phyloP scores from a whole-genome alignment of 2,329 filamentous ascomycete species.

The Aspergillus phoenicis region DNA sequence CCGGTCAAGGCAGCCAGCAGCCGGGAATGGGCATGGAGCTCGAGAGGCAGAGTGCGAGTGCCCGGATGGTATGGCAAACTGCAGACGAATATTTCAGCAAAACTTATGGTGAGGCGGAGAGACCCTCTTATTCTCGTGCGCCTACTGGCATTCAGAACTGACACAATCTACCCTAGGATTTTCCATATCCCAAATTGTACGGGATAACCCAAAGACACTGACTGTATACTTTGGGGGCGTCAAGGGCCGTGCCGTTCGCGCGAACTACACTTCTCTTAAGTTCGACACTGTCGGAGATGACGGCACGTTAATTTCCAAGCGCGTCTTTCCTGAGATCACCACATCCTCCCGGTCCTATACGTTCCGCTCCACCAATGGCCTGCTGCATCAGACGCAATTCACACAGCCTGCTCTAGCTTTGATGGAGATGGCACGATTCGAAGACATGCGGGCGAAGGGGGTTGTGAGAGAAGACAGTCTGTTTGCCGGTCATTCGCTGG shows the following conservation, averaged over 20 bases:
- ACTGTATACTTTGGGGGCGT: conserved; percentile 95
- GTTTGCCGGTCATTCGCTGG: conserved; percentile 93
- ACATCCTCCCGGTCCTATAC: conserved; percentile 91
- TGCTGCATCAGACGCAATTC: conserved; percentile 93
- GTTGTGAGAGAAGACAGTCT: conserved; percentile 89
- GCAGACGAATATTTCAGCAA: conserved; percentile 95
- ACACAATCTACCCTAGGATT: conserved; percentile 50
- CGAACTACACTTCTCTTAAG: conserved; percentile 96
- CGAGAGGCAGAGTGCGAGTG: conserved; percentile 86
- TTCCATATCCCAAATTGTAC: conserved; percentile 93
- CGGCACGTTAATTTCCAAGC: conserved; percentile 64
- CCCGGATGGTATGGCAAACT: conserved; percentile 92
- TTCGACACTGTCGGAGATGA: conserved; percentile 60
- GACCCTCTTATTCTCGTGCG: not conserved
- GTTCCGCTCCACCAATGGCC: conserved; percentile 85
- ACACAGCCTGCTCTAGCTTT: conserved; percentile 92
- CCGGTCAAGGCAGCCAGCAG: conserved; percentile 93
- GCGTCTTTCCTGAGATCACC: conserved; percentile 94
- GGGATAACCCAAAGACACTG: conserved; percentile 96
- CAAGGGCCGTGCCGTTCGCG: conserved; percentile 88
- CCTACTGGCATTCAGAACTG: not conserved
- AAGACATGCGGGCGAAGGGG: conserved; percentile 94
- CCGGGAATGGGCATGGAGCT: conserved; percentile 99
- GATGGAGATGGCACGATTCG: conserved; percentile 98
- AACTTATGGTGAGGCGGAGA: conserved; percentile 69